Evolutionary conservation across 2,329 filamentous ascomycete species (phyloP).

Genomic region (Pseudogymnoascus sp.): DNA sequence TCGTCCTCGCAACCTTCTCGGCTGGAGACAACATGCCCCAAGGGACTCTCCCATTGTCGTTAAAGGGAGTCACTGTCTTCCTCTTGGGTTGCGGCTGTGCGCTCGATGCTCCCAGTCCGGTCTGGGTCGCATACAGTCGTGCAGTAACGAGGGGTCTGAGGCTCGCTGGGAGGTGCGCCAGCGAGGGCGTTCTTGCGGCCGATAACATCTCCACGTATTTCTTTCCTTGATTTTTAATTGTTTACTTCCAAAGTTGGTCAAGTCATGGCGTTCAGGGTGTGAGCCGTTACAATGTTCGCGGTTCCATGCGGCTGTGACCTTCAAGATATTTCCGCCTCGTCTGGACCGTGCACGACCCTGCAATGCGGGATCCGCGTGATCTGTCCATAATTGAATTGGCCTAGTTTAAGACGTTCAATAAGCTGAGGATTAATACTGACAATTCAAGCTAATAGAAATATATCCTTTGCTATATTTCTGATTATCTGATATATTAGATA

Average conservation of each 20-base stretch:
- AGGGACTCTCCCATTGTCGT: conserved; percentile 73
- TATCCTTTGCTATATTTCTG: background rate
- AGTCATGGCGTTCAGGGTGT: conserved; percentile 3
- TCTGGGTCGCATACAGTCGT: conserved; percentile 53
- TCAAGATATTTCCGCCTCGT: conserved; percentile 4
- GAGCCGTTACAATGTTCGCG: background rate
- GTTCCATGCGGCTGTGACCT: conserved; percentile 1
- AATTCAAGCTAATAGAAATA: background rate
- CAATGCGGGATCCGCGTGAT: background rate
- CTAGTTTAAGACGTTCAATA: background rate
- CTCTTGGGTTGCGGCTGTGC: conserved; percentile 38
- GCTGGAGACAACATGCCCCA: conserved; percentile 68
- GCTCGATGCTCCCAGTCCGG: conserved; percentile 31
- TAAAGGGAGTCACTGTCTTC: conserved; percentile 70
- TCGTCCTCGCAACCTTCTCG: conserved; percentile 78
- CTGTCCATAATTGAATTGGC: background rate
- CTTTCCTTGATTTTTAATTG: background rate
- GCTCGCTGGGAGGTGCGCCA: conserved; percentile 31
- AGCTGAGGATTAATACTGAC: background rate
- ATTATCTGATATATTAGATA: background rate
- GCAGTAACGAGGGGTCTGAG: conserved; percentile 32
- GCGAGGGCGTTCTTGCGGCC: conserved; percentile 21
- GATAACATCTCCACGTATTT: conserved; percentile 17
- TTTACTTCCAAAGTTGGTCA: background rate
- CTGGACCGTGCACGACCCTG: background rate